A percentile compares a stretch with the other conserved stretches of the same genome.
Evolutionary conservation across 768 basidiomycete genomes (phyloP).

Genomic region (Hirschioporus abietinus): DNA sequence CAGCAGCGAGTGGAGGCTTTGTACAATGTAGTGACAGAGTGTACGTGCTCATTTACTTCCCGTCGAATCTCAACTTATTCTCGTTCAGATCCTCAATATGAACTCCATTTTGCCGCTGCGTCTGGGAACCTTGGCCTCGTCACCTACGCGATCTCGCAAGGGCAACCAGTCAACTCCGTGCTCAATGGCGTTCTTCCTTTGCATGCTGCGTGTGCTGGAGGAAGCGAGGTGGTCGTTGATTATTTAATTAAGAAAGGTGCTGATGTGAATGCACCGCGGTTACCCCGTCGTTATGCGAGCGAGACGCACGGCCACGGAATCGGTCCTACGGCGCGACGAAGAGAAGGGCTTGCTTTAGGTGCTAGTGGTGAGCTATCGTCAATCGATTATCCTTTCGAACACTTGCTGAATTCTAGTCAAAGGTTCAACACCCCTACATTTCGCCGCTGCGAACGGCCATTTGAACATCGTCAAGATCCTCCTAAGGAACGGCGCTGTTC

Average conservation of each 20-base stretch:
- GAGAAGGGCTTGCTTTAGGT: background rate
- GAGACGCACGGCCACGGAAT: conserved; percentile 35
- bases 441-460: conserved; percentile 95
- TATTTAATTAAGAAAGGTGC: conserved; percentile 90
- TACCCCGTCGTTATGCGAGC: conserved; percentile 69
- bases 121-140: conserved; percentile 90
- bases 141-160: conserved; percentile 86
- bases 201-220: conserved; percentile 91
- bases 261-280: conserved; percentile 96
- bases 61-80: background rate
- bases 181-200: conserved; percentile 95
- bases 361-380: conserved; percentile 34
- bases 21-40: conserved; percentile 51
- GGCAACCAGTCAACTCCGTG: conserved; percentile 95
- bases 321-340: background rate
- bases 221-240: conserved; percentile 81
- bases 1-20: conserved; percentile 37
- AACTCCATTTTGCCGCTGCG: conserved; percentile 70
- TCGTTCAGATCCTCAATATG: conserved; percentile 64
- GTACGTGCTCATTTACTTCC: conserved; percentile 25
- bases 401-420: background rate
- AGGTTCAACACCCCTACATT: conserved; percentile 93
- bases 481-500: conserved; percentile 78
- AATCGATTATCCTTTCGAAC: background rate
- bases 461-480: conserved; percentile 70